Base-by-base conservation (phyloP, 2,329 filamentous ascomycete genomes). In the Colletotrichum lini region DNA sequence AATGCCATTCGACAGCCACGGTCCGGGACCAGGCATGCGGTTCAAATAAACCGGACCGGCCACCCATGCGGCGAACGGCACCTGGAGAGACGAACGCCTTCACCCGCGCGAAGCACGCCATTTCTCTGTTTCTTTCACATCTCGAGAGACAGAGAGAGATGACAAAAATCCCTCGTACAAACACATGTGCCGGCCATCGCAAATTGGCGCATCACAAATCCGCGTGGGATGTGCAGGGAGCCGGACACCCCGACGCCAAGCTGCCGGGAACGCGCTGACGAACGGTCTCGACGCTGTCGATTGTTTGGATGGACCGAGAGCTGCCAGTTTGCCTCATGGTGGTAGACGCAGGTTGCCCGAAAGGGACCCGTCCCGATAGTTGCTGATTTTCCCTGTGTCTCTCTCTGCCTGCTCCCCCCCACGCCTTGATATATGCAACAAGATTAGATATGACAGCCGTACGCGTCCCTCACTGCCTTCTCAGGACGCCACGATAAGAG, bases 61-160 rank as follows among this genome's bases (percentile, higher is more conserved):
- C 44, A 30, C 30, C 50, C 52, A 60, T 66, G 50, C 58, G 45
- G 65, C 68, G 58, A 62, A 8, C 57, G 67, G 56, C 63, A 67
- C 57, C 67, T 54, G 54, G 47, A 35, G 30, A 35, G 45, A 44
- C 56, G 44, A 35, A 56, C 67, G 53, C 26, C 67, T 70, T 70
- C 62, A 66, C 67, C 67, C 67, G 23, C 67, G 54, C 68, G 58
- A 68, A 63, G 58, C 65, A 59, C 58, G 65, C 50, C 52, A 63
- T 67, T 26, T 16, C 35, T 15, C 47, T n/a, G 18, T 35, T 18
- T 45, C 45, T n/a, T 58, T 40, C 30, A 26, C 63, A 40, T 35
- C 5, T 26, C 16, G 23, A 26, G 23, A 26, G 23, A 26, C 3
- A 12, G 13, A 21, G 16, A 40, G n/a, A 12, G 30, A 35, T 9